Evolutionary conservation across 2,329 filamentous ascomycete genomes (phyloP), one percentile per base, ranked within the genome.

Genomic region (Exophiala alcalophila): DNA sequence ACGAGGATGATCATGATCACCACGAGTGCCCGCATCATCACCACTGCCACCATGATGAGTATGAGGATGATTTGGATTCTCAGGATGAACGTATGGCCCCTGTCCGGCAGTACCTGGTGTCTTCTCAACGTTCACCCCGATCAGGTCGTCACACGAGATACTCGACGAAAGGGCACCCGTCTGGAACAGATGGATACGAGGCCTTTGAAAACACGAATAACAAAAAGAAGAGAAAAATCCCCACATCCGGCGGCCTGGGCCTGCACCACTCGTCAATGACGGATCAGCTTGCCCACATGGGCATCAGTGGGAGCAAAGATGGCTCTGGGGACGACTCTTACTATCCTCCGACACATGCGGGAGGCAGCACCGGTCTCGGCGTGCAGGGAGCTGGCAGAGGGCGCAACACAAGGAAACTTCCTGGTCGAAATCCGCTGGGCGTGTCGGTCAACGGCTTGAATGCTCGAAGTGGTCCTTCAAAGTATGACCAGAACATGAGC

Each of bases 161-260:
- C 29, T 47, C 47, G 12, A 83, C 34, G 76, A 55, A 52, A 34
- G 42, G 35, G 16, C 41, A 86, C 9, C 81, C 83, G 16, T 75
- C 78, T 4, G 84, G 83, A 4, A 84, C 83, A 8, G 91, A 97
- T 62, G 89, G 90, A 10, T 97, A 97, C 63, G 92, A 98, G 64
- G 92, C 88, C 5, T 94, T 96, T 58, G 92, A 98, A 65, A 97
- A 97, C 59, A 94, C 88, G 24, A 97, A 95, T 65, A 98, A 98
- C 63, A 98, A 98, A 68, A 98, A 97, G 72, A 97, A 98, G 67
- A 80, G 92, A 55, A 98, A 98, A 68, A 97, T 98, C 25, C 92
- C 92, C 0, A 89, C 89, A 0, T 88, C 87, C 7, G 85, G 86
- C 12, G 85, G 86, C 57, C 73, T 81, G 10, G 77, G 69, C 40